Base-by-base conservation (phyloP, 202 grass and related monocot genomes). In the Sporobolus alterniflorus region DNA sequence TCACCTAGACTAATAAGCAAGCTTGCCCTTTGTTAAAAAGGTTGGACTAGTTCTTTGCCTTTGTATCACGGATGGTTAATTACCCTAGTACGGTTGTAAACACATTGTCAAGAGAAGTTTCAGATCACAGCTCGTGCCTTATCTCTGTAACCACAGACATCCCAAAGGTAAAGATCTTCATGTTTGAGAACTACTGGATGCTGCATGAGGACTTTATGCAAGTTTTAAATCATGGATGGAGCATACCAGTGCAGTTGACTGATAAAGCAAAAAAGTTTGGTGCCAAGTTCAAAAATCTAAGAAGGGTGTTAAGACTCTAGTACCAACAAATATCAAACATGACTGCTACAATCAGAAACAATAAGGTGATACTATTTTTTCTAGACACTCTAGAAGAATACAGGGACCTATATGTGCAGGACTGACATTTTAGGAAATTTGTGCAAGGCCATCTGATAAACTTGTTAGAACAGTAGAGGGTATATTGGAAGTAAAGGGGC, bases 101-200 rank as follows among this genome's bases (percentile, higher is more conserved):
- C 0, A 14, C 24, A 1, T 12, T 71, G 0, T 16, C 44, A 0
- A 49, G 25, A 11, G 14, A 29, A 0, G 50, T 6, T 0, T 71
- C 44, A 0, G 68, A 71, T 11, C 68, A 71, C 20, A 18, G 8
- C 0, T 43, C 43, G 0, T 71, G 68, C 6, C 0, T 49, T 8
- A 31, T 49, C 0, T 1, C 2, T 0, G 24, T 47, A 10, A 11
- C 13, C 0, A 50, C 14, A 0, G 9, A 17, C 0, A 50, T 31
- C 0, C 68, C 43, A 0, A 31, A 48, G 17, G 11, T 12, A 4
- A 48, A 48, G 13, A 4, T 16, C 17, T 48, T 48, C 17, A 12
- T 1, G 2, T 48, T 48, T 48, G 46, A 48, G 13, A 48, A 48
- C 17, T 48, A 48, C 5, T 48, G 46, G 46, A 12, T 48, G 5